Conservation (phyloP, 495 filamentous ascomycete genomes). For the Tuber melanosporum region DNA sequence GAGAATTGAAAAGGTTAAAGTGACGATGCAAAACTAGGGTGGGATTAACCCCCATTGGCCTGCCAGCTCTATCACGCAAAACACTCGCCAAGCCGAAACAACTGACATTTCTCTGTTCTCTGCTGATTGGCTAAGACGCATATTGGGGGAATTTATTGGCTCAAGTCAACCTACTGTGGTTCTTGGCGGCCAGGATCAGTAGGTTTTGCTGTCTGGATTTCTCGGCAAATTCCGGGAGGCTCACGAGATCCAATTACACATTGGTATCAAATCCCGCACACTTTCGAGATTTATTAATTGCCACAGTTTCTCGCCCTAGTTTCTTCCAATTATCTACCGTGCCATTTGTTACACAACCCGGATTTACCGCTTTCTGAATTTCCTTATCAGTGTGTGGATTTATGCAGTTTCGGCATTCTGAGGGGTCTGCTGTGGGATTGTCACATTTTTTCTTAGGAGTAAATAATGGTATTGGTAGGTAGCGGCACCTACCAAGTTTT, state of each 20-base stretch:
- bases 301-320: neutral
- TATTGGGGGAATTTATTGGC: neutral
- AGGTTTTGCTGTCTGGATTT: neutral
- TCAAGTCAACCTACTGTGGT: neutral
- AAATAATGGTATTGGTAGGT: neutral
- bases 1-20: slow-evolving; percentile 14
- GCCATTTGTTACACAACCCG: neutral
- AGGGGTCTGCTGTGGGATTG: neutral
- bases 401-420: neutral
- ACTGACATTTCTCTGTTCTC: neutral
- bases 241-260: neutral
- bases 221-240: neutral
- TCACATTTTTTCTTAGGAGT: neutral
- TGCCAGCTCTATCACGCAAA: neutral
- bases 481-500: neutral
- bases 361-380: neutral
- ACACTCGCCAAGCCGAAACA: neutral
- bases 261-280: slow-evolving; percentile 3
- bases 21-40: neutral
- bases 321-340: neutral
- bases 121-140: neutral
- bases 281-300: neutral
- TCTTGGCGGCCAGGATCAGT: neutral
- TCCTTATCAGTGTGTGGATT: neutral
- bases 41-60: neutral